Evolutionary conservation across 1,284 basidiomycete genomes (phyloP).

Genomic region (Omphalotus olearius): DNA sequence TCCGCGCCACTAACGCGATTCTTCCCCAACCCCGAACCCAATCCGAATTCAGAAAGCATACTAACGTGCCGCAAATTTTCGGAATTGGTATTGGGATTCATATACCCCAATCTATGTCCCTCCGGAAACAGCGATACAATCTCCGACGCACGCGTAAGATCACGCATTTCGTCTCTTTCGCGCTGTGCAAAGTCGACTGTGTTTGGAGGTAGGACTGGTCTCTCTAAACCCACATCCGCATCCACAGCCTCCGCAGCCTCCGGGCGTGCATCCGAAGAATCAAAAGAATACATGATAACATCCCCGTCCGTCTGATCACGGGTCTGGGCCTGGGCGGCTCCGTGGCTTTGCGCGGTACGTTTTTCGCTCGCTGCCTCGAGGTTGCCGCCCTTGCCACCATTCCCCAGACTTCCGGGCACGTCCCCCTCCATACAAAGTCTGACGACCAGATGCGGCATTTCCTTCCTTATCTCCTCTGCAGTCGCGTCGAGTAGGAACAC

Average conservation of each 20-base stretch:
- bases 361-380: neutral
- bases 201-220: slow-evolving; percentile 32
- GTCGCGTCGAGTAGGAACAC: slow-evolving; percentile 80
- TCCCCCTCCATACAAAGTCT: slow-evolving; percentile 29
- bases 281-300: neutral
- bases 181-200: slow-evolving; percentile 72
- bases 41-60: too few relatives aligned
- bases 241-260: too few relatives aligned
- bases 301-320: slow-evolving; percentile 3
- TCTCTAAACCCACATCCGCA: slow-evolving; percentile 15
- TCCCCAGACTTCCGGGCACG: slow-evolving; percentile 26
- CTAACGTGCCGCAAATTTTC: too few relatives aligned
- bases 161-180: slow-evolving; percentile 88
- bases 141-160: slow-evolving; percentile 81
- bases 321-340: too few relatives aligned
- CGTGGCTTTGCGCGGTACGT: too few relatives aligned
- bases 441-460: slow-evolving; percentile 49
- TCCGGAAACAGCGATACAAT: slow-evolving; percentile 50
- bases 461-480: slow-evolving; percentile 40
- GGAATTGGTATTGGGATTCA: slow-evolving; percentile 1
- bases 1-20: too few relatives aligned
- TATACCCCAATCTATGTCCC: slow-evolving; percentile 4
- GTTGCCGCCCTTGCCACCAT: too few relatives aligned
- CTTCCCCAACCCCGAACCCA: too few relatives aligned
- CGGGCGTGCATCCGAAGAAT: neutral